Conservation (phyloP, 179 eudicot genomes). For the Silene noctiflora region DNA sequence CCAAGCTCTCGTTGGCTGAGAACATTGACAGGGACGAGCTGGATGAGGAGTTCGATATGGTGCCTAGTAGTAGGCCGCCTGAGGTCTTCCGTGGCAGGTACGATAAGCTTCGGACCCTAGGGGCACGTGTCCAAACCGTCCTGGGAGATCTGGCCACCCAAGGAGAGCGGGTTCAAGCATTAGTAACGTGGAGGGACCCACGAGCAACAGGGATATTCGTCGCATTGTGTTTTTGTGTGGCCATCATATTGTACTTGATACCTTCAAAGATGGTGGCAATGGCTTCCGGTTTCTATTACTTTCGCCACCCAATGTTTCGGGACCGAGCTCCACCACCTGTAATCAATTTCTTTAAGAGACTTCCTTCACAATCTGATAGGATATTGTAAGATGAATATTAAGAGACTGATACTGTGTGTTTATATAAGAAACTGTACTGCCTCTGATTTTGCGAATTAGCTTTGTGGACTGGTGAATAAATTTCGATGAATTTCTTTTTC, state of each 20-base stretch:
- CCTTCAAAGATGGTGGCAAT: slow-evolving; percentile 91
- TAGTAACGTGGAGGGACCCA: slow-evolving; percentile 91
- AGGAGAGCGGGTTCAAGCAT: slow-evolving; percentile 74
- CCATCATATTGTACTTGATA: slow-evolving; percentile 61
- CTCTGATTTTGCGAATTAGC: background rate
- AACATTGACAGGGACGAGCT: slow-evolving; percentile 69
- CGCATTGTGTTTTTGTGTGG: slow-evolving; percentile 70
- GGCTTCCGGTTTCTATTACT: slow-evolving; percentile 80
- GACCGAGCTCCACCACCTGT: slow-evolving; percentile 85
- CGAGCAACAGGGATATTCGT: slow-evolving; percentile 88
- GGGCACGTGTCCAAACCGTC: slow-evolving; percentile 67
- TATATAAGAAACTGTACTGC: background rate
- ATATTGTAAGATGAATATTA: slow-evolving; percentile 38
- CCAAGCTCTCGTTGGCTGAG: slow-evolving; percentile 69
- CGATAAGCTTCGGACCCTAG: slow-evolving; percentile 67
- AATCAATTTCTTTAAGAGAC: slow-evolving; percentile 69
- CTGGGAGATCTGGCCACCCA: slow-evolving; percentile 84
- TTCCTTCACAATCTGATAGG: slow-evolving; percentile 81
- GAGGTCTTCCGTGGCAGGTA: slow-evolving; percentile 69
- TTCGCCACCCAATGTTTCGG: slow-evolving; percentile 82
- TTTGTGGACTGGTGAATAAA: slow-evolving; percentile 6
- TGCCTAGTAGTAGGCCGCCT: slow-evolving; percentile 55
- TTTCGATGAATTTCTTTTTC: background rate
- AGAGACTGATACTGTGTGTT: background rate
- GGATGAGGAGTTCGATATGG: slow-evolving; percentile 78